Evolutionary conservation across 2,329 filamentous ascomycete genomes (phyloP).

Genomic region (Cladophialophora exuberans): DNA sequence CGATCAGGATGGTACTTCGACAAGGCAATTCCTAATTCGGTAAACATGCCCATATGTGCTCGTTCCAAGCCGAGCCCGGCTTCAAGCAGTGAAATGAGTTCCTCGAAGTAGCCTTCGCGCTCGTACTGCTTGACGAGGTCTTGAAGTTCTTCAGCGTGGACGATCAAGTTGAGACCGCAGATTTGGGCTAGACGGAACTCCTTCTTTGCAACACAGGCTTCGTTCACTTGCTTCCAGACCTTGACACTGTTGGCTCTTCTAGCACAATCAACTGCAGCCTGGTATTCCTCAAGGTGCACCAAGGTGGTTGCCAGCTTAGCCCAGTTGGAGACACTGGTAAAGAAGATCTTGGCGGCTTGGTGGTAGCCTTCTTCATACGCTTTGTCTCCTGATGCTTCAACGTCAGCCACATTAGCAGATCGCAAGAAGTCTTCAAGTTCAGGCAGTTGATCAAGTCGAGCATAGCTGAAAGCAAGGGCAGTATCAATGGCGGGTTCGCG

Average conservation of each 20-base stretch:
- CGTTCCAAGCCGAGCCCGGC: slow-evolving; percentile 91
- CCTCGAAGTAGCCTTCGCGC: slow-evolving; percentile 95
- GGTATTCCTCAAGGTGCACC: slow-evolving; percentile 96
- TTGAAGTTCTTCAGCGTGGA: slow-evolving; percentile 93
- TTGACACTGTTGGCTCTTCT: slow-evolving; percentile 99
- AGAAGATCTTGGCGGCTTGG: slow-evolving; percentile 98
- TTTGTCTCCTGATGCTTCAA: slow-evolving; percentile 97
- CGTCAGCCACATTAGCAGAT: slow-evolving; percentile 88
- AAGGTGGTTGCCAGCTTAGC: slow-evolving; percentile 96
- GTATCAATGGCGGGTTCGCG: slow-evolving; percentile 94
- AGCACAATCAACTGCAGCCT: slow-evolving; percentile 94
- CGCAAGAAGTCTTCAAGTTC: slow-evolving; percentile 97
- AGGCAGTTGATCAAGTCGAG: slow-evolving; percentile 84
- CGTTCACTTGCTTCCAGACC: slow-evolving; percentile 98
- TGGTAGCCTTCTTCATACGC: slow-evolving; percentile 92
- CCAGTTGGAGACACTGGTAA: slow-evolving; percentile 98
- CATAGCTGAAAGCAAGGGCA: slow-evolving; percentile 88
- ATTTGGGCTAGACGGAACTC: slow-evolving; percentile 99
- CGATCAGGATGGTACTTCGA: slow-evolving; percentile 94
- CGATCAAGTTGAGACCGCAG: slow-evolving; percentile 95
- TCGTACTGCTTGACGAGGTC: slow-evolving; percentile 96
- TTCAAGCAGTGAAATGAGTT: slow-evolving; percentile 91
- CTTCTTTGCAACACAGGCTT: slow-evolving; percentile 94
- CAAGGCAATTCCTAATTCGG: slow-evolving; percentile 85
- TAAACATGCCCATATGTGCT: slow-evolving; percentile 97